Evolutionary conservation across 208 protist genomes (phyloP), one percentile per base, ranked within the genome.

Genomic region (Crithidia sp.): DNA sequence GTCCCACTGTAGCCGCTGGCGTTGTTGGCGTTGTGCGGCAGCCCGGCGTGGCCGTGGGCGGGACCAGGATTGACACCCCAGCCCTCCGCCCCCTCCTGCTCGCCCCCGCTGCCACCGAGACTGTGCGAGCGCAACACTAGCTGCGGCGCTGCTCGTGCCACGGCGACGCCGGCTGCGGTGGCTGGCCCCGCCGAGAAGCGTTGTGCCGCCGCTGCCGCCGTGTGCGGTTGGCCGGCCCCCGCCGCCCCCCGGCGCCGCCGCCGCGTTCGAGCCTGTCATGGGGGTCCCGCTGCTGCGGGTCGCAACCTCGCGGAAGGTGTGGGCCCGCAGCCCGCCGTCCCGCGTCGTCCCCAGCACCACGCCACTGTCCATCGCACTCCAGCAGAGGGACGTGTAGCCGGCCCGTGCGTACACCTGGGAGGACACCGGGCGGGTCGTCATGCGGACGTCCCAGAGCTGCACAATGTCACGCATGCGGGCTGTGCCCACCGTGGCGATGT

Each of bases 371-470:
- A 63, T 55, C 17, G 63, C 47, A 36, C 68, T 80, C 89, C 89
- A 94, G 64, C 81, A 82, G 8, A 94, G 79, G 9, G 87, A 91
- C 0, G 86, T 92, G 80, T 91, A 92, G 2, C 83, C 86, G 4
- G 67, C 71, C 6, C 62, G 64, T 0, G 74, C 43, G 79, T 79
- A 77, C 5, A 76, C 65, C 3, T 78, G 74, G 7, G 60, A 63
- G 16, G 66, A 57, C 16, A 92, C 71, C 5, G 86, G 87, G 3
- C 77, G 68, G 12, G 83, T 74, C 8, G 75, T 71, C 76, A 81
- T 80, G 68, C 89, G 86, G 16, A 94, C 53, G 66, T 94, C 89
- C 89, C 89, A 94, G 17, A 94, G 79, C 79, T 94, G 89, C 69
- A 91, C 77, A 7, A 94, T 74, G 63, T 89, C 89, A 7, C 66